Conservation (phyloP, 768 basidiomycete species). For the Dacryopinax primogenitus region DNA sequence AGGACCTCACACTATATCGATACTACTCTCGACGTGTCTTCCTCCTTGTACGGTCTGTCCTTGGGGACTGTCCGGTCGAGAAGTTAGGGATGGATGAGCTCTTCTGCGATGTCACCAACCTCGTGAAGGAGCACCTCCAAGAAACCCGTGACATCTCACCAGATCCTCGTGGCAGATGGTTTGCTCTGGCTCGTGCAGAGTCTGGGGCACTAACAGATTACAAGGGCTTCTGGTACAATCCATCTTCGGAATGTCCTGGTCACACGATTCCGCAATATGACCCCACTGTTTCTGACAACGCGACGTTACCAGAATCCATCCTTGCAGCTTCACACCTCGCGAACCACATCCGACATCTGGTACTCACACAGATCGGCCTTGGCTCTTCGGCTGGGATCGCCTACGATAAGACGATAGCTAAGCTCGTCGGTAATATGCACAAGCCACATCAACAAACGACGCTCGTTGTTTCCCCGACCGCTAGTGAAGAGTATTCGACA, state of each 20-base stretch:
- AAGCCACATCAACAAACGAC: constrained; percentile 21
- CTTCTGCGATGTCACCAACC: constrained; percentile 18
- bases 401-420: constrained; percentile 17
- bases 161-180: constrained; percentile 6
- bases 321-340: constrained; percentile 18
- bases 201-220: background rate
- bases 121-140: constrained; percentile 15
- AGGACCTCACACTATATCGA: constrained; percentile 20
- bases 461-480: constrained; percentile 7
- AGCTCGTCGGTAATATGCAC: constrained; percentile 19
- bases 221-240: constrained; percentile 16
- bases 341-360: constrained; percentile 14
- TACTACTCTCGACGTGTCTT: constrained; percentile 16
- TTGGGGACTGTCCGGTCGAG: constrained; percentile 16
- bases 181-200: constrained; percentile 11
- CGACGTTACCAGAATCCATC: background rate
- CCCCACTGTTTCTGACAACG: background rate
- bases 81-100: constrained; percentile 21
- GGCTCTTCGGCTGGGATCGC: constrained; percentile 19
- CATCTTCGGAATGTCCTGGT: background rate
- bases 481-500: background rate
- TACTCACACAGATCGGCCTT: constrained; percentile 15
- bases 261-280: constrained; percentile 9
- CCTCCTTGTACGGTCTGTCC: constrained; percentile 15
- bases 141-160: background rate